Evolutionary conservation across 2,329 filamentous ascomycete species (phyloP), one percentile per base, ranked within the genome.

Genomic region (Aspergillus hiratsukae): DNA sequence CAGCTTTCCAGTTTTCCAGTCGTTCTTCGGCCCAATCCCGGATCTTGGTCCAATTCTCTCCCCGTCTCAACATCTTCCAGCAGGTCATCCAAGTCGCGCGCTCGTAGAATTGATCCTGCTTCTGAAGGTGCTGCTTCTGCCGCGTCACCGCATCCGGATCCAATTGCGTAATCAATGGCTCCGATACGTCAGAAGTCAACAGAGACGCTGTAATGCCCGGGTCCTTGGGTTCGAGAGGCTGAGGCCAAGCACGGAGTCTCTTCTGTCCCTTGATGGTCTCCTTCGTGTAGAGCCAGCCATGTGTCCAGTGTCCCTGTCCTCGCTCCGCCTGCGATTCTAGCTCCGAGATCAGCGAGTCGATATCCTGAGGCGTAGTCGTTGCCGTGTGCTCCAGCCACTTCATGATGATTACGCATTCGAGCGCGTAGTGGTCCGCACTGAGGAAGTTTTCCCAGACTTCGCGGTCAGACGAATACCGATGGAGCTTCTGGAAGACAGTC

Each of bases 241-340:
- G 82, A 37, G 82, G 82, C 79, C 83, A 87, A 28, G 84, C 83
- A 57, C 89, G 83, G 61, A 94, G 77, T 56, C 88, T 86, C 77
- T 97, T 99, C 70, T 90, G 86, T 55, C 89, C 83, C 77, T 99
- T 99, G 74, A 99, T 91, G 49, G 87, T 87, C 57, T 90, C 86
- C 61, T 91, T 89, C 0, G 94, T 97, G 71, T 96, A 91, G 60
- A 97, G 84, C 90, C 92, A 97, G 43, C 93, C 93, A 70, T 91
- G 87, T 28, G 89, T 86, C 77, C 94, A 90, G 9, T 92, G 85
- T 51, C 92, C 90, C 51, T 77, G 75, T 9, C 89, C 88, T 65
- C 90, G 81, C 58, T 93, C 89, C 11, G 90, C 88, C 60, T 86
- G 86, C 58, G 85, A 81, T 69, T 92, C 88, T 53, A 92, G 81